Evolutionary conservation across 169 alveolate species (phyloP).

Genomic region (Perkinsus marinus): DNA sequence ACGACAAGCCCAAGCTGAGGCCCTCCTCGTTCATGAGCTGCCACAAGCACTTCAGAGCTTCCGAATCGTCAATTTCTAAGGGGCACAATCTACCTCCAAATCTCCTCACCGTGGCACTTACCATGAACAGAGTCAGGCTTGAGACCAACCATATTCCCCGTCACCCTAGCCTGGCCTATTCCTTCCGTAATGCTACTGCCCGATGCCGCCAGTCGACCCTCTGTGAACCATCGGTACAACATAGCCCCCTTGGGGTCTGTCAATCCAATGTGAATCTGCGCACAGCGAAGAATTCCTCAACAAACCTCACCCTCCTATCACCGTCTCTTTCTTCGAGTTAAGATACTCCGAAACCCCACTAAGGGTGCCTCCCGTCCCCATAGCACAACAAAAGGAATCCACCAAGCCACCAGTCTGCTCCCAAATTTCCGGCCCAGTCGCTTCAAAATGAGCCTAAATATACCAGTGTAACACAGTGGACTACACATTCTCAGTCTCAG

Average conservation of each 20-base stretch:
- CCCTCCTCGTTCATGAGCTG: conserved; percentile 7
- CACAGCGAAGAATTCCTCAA: neutral
- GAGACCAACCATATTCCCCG: conserved; percentile 11
- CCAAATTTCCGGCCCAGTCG: conserved; percentile 70
- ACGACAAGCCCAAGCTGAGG: conserved; percentile 10
- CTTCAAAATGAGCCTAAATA: conserved; percentile 55
- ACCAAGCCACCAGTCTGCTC: conserved; percentile 56
- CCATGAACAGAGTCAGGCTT: conserved; percentile 11
- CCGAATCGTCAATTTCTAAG: neutral
- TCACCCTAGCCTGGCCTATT: conserved; percentile 8
- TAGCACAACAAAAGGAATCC: conserved; percentile 49
- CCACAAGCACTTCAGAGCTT: neutral
- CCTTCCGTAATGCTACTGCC: neutral
- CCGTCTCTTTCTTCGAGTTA: neutral
- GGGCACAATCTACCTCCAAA: neutral
- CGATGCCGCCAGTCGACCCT: too few species aligned
- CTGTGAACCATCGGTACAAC: neutral
- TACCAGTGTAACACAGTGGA: too few species aligned
- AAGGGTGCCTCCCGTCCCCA: conserved; percentile 80
- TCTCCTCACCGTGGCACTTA: neutral
- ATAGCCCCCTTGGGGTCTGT: neutral
- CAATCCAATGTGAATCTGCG: neutral
- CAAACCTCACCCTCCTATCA: neutral
- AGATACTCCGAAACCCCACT: conserved; percentile 49
- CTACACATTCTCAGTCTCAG: too few species aligned